Conservation (phyloP, 345 rosid species). For the Gossypium arboreum region DNA sequence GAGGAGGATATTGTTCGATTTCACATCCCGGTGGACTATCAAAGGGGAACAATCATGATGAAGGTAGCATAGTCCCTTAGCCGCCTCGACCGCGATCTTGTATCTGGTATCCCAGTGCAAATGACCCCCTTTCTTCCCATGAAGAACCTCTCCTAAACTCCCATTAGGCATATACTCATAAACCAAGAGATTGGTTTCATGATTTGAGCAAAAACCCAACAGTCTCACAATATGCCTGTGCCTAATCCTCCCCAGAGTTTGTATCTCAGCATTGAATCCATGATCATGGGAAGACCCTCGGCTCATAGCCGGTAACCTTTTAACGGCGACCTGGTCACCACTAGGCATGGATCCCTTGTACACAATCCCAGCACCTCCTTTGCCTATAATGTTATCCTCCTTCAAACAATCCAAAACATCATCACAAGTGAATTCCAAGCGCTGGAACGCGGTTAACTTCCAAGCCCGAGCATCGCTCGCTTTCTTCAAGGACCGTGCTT, state of each 20-base stretch:
- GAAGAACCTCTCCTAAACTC: slow-evolving; percentile 85
- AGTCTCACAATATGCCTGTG: slow-evolving; percentile 83
- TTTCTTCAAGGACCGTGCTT: slow-evolving; percentile 75
- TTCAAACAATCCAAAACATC: slow-evolving; percentile 78
- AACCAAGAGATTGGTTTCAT: slow-evolving; percentile 83
- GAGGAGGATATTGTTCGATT: slow-evolving; percentile 81
- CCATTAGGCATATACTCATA: slow-evolving; percentile 93
- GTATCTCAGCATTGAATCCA: slow-evolving; percentile 94
- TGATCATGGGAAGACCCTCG: slow-evolving; percentile 91
- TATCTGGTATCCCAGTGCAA: slow-evolving; percentile 85
- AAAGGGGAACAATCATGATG: slow-evolving; percentile 87
- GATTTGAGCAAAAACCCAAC: slow-evolving; percentile 84
- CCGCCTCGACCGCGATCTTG: slow-evolving; percentile 80
- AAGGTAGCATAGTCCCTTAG: slow-evolving; percentile 81
- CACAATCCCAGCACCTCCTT: slow-evolving; percentile 94
- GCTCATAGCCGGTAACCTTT: slow-evolving; percentile 70
- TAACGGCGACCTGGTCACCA: slow-evolving; percentile 79
- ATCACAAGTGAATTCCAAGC: slow-evolving; percentile 76
- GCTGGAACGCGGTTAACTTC: slow-evolving; percentile 88
- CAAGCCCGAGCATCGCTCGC: slow-evolving; percentile 82
- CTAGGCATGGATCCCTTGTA: slow-evolving; percentile 76
- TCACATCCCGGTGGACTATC: slow-evolving; percentile 85
- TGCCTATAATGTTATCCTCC: slow-evolving; percentile 89
- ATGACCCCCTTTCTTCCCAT: slow-evolving; percentile 91
- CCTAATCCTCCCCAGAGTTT: slow-evolving; percentile 80